Conservation (phyloP, 495 filamentous ascomycete genomes). For the Tuber indicum region DNA sequence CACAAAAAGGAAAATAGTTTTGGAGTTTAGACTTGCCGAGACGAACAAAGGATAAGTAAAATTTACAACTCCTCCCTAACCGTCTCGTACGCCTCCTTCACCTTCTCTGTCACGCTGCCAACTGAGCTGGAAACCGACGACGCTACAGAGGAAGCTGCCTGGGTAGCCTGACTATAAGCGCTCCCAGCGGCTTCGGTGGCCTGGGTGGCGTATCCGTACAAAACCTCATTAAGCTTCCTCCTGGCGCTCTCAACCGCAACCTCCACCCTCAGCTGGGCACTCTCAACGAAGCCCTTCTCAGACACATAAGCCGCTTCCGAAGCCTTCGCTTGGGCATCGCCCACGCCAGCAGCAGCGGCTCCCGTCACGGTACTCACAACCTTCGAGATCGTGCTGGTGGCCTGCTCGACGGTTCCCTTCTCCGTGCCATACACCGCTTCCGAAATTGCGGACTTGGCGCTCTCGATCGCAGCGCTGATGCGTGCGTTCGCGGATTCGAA, state of each 20-base stretch:
- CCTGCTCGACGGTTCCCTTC: slow-evolving; percentile 28
- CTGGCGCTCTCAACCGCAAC: slow-evolving; percentile 45
- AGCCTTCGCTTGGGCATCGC: slow-evolving; percentile 41
- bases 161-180: slow-evolving; percentile 18
- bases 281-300: slow-evolving; percentile 52
- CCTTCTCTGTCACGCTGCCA: slow-evolving; percentile 43
- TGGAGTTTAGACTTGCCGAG: not conserved
- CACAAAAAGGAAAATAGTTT: not conserved
- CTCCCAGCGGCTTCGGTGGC: slow-evolving; percentile 39
- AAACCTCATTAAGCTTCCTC: slow-evolving; percentile 49
- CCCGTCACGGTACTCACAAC: slow-evolving; percentile 31
- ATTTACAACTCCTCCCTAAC: slow-evolving; percentile 23
- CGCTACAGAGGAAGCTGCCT: slow-evolving; percentile 43
- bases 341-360: slow-evolving; percentile 24
- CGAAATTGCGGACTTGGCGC: slow-evolving; percentile 42
- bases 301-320: slow-evolving; percentile 36
- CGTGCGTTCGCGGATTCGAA: slow-evolving; percentile 44
- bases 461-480: slow-evolving; percentile 44
- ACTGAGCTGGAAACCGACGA: slow-evolving; percentile 46
- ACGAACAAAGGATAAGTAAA: not conserved
- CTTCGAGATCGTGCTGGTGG: slow-evolving; percentile 27
- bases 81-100: slow-evolving; percentile 46
- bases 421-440: slow-evolving; percentile 46
- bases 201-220: slow-evolving; percentile 47
- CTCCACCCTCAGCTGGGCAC: slow-evolving; percentile 17